Conservation (phyloP, 2,329 filamentous ascomycete species). For the Tolypocladium album region DNA sequence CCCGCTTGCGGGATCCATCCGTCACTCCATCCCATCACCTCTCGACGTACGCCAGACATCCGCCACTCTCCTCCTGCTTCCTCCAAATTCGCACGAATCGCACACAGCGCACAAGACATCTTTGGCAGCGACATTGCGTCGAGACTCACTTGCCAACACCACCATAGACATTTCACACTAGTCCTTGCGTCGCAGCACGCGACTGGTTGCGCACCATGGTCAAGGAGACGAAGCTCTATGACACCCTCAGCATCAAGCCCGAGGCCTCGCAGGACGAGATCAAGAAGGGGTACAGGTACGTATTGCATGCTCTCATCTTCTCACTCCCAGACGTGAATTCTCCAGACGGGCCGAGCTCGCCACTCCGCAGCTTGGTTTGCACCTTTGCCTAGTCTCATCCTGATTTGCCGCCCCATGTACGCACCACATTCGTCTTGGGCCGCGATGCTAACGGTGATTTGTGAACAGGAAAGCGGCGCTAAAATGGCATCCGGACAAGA, state of each 20-base stretch:
- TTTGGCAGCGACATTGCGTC: background rate
- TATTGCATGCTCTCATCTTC: conserved; percentile 4
- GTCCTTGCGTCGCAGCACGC: background rate
- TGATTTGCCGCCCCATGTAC: background rate
- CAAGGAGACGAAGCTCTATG: conserved; percentile 91
- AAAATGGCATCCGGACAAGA: conserved; percentile 96
- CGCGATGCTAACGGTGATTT: conserved; percentile 21
- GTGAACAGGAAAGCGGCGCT: conserved; percentile 65
- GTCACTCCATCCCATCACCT: background rate
- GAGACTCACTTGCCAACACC: background rate
- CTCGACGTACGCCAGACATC: background rate
- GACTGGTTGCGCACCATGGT: conserved; percentile 55
- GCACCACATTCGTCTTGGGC: background rate
- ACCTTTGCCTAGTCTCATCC: background rate
- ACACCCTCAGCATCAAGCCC: conserved; percentile 68
- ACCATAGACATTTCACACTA: background rate
- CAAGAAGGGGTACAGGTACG: conserved; percentile 88
- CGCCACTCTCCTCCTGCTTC: background rate
- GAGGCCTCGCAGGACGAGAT: conserved; percentile 85
- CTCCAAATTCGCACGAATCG: background rate
- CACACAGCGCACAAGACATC: background rate
- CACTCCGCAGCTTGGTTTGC: conserved; percentile 1
- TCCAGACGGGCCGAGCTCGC: background rate
- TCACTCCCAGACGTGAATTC: background rate
- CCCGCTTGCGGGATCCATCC: background rate